Evolutionary conservation across 1,284 basidiomycete species (phyloP), one percentile per base, ranked within the genome.

Genomic region (Exsudoporus floridanus): DNA sequence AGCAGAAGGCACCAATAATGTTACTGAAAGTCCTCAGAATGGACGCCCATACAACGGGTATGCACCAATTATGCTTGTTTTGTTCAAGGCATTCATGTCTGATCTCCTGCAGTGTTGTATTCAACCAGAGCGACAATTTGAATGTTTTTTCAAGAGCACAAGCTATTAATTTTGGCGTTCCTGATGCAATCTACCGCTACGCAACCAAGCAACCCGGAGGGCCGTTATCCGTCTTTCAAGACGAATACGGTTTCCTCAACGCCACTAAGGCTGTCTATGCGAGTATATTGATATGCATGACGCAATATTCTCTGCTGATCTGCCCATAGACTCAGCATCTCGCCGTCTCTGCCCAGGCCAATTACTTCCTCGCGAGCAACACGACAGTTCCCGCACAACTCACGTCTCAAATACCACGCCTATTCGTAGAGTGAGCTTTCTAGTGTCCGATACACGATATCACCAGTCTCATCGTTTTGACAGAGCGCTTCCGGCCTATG

Each of bases 11-110:
- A 54, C 68, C 23, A 84, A 83, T 54, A 83, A 82, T 57, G 75
- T 85, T 10, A 77, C 79, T 19, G 77, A 74, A 4, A 60, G 58
- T 8, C 70, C 72, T 10, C 65, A 76, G 39, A 64, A 71, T 28
- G 78, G 78, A 16, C 66, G 64, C 36, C 73, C 79, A 4, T 83
- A 76, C 64, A 87, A 87, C 57, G 83, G 78, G 84, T 82, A 52
- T 6, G 53, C 44, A 33, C 13, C 3, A n/a, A 14, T 14, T 14
- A 7, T 14, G 23, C 19, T 42, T 16, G n/a, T 30, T 9, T 53
- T 40, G 10, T 40, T 18, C 41, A 46, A 42, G 13, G 2, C 16
- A 34, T 23, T 23, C 3, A 40, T 37, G 9, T 38, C 38, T 57
- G 19, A 58, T 30, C 19, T 40, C 25, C 39, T 21, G 7, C 55